Conservation (phyloP, 495 filamentous ascomycete species). For the Terfezia claveryi region DNA sequence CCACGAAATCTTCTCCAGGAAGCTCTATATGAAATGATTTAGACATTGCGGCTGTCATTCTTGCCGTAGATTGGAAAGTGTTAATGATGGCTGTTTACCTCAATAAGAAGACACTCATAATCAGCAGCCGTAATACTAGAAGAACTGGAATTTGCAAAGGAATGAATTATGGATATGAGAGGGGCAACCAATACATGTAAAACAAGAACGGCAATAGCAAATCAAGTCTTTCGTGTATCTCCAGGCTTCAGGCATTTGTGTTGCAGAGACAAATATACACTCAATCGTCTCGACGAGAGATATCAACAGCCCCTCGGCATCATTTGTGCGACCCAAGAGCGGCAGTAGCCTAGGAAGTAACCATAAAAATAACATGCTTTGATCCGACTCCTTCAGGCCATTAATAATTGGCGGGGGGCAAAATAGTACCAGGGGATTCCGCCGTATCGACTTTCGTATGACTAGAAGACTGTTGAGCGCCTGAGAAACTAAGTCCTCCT, state of each 20-base stretch:
- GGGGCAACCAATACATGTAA: conserved; percentile 24
- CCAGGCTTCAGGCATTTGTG: conserved; percentile 12
- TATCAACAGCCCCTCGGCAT: conserved; percentile 20
- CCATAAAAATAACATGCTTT: conserved; percentile 59
- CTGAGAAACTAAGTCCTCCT: conserved; percentile 31
- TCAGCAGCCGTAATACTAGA: not conserved
- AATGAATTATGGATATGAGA: conserved; percentile 25
- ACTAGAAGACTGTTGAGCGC: conserved; percentile 46
- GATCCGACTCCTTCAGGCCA: conserved; percentile 25
- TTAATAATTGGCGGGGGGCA: conserved; percentile 21
- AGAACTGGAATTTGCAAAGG: conserved; percentile 19
- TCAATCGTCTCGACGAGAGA: conserved; percentile 28
- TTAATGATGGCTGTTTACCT: conserved; percentile 14
- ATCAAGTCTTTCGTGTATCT: conserved; percentile 20
- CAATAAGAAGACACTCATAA: not conserved
- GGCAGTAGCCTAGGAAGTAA: conserved; percentile 40
- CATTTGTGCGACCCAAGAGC: conserved; percentile 26
- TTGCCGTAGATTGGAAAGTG: conserved; percentile 12
- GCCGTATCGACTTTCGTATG: conserved; percentile 45
- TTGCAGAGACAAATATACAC: conserved; percentile 27
- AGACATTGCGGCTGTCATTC: conserved; percentile 9
- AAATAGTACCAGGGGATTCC: conserved; percentile 50
- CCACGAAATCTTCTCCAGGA: conserved; percentile 10
- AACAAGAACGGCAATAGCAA: conserved; percentile 23
- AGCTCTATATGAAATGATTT: conserved; percentile 14